A percentile compares a stretch with the other conserved stretches of the same genome.
These are phyloP conservation scores for Cucumis melo DNA, from an alignment of 306 rosid species.

Conservation along the genomic window DNA sequence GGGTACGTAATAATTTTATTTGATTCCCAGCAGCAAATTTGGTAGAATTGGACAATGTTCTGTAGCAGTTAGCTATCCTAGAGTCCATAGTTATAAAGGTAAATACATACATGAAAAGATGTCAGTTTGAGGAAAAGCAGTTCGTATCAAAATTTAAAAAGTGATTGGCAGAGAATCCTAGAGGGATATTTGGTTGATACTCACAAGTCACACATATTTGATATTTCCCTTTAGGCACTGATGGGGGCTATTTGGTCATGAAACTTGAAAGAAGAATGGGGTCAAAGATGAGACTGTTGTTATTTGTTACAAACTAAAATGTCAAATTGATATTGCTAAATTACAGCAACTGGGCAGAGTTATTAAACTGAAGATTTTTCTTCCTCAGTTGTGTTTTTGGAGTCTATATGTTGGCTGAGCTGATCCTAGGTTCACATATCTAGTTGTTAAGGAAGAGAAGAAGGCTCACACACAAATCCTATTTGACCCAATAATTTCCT, in stretches of 20 bases:
- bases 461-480: not conserved
- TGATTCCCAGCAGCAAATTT: not conserved
- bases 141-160: not conserved
- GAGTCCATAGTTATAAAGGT: not conserved
- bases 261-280: not conserved
- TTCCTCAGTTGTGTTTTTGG: not conserved
- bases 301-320: not conserved
- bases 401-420: not conserved
- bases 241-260: not conserved
- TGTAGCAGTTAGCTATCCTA: not conserved
- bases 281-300: not conserved
- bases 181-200: not conserved
- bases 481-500: not conserved
- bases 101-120: not conserved
- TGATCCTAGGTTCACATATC: not conserved
- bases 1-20: not conserved
- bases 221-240: not conserved
- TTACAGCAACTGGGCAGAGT: not conserved
- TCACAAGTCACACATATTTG: not conserved
- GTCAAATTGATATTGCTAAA: not conserved
- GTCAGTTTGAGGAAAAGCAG: not conserved
- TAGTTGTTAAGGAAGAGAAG: not conserved
- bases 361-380: not conserved
- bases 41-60: not conserved
- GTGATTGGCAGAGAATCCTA: not conserved